Percentiles rank a stretch among this genome's conserved stretches.
These are phyloP conservation scores for Quaeritorhiza haematococci DNA, from an alignment of 371 early-diverging fungal species.

Conservation along the genomic window DNA sequence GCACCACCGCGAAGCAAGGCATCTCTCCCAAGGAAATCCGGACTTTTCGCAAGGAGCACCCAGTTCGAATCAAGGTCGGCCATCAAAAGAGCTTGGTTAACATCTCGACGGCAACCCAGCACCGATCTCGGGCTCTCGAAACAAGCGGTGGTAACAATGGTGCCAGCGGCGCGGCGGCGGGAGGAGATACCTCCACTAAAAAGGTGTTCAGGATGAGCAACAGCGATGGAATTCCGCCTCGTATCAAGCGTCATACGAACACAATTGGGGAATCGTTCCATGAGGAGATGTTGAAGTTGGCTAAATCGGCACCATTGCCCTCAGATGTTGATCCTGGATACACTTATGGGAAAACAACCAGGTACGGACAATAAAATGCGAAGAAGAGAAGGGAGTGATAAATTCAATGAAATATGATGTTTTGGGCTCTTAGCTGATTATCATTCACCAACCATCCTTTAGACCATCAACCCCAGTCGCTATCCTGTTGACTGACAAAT, in stretches of 20 bases:
- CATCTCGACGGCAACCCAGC: too few species aligned
- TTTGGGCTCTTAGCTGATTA: not conserved
- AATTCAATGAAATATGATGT: not conserved
- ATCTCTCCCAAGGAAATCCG: slow-evolving; percentile 35
- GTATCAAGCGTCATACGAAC: too few species aligned
- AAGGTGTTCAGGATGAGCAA: slow-evolving; percentile 11
- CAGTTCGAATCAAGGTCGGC: slow-evolving; percentile 40
- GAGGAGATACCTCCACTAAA: slow-evolving; percentile 1
- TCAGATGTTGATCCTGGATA: slow-evolving; percentile 38
- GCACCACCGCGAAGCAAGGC: slow-evolving; percentile 38
- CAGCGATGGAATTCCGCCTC: too few species aligned
- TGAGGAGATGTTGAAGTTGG: slow-evolving; percentile 4
- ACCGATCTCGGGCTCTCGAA: too few species aligned
- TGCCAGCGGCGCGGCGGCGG: slow-evolving; percentile 8
- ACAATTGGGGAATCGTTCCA: too few species aligned
- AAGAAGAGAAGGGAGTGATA: not conserved
- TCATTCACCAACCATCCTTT: not conserved
- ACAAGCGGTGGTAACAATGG: too few species aligned
- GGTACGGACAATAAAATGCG: slow-evolving; percentile 17
- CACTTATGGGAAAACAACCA: slow-evolving; percentile 48
- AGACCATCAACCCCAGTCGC: slow-evolving; percentile 49
- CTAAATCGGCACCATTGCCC: slow-evolving; percentile 26
- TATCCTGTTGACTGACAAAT: slow-evolving; percentile 44
- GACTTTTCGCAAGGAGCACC: slow-evolving; percentile 34
- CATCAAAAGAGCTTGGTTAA: too few species aligned